phyloP scores from a whole-genome alignment of 2,329 filamentous ascomycete genomes.

The Pseudogymnoascus sp. region DNA sequence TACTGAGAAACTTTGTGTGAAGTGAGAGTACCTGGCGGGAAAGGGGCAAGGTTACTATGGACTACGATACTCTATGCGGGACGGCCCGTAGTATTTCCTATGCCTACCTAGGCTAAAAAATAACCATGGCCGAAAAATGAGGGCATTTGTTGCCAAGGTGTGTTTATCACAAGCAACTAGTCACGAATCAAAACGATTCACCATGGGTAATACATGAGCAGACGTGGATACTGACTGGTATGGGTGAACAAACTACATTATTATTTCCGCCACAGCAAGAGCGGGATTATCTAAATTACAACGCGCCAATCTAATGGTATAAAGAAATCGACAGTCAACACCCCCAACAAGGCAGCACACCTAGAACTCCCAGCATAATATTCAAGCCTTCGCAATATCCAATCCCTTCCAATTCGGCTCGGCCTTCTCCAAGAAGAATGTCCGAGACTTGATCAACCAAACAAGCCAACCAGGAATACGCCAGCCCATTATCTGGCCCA shows the following conservation, averaged over 20 bases:
- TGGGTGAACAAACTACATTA: background rate
- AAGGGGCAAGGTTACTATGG: background rate
- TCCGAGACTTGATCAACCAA: slow-evolving; percentile 31
- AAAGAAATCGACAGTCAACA: background rate
- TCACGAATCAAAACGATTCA: background rate
- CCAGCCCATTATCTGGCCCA: slow-evolving; percentile 32
- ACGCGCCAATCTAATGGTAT: background rate
- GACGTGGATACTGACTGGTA: background rate
- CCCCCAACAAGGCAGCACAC: background rate
- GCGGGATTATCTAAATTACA: background rate
- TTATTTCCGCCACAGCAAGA: background rate
- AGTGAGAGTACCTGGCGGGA: background rate
- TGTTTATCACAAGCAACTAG: background rate
- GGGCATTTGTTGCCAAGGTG: background rate
- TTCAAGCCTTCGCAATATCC: slow-evolving; percentile 11
- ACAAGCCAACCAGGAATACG: slow-evolving; percentile 31
- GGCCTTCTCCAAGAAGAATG: slow-evolving; percentile 29
- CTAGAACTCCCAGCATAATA: background rate
- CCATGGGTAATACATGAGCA: background rate
- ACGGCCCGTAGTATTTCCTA: background rate
- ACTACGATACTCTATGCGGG: background rate
- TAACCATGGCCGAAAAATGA: background rate
- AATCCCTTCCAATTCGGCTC: slow-evolving; percentile 11
- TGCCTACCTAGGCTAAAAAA: background rate
- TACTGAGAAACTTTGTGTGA: background rate